These are phyloP conservation scores for Hypoxylon intermedium DNA, from an alignment of 495 filamentous ascomycete genomes.

Conservation along the genomic window DNA sequence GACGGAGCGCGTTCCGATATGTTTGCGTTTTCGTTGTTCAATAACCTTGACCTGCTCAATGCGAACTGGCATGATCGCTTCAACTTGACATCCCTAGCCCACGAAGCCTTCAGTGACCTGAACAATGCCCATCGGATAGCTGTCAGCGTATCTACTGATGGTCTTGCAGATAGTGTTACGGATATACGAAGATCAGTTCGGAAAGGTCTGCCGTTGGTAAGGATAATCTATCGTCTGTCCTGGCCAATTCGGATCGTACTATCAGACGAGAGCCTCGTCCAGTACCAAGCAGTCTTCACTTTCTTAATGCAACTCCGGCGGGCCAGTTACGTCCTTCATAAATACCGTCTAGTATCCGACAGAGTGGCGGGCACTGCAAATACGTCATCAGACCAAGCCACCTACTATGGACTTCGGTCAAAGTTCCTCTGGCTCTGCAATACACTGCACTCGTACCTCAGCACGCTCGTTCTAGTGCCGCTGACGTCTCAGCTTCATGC, in stretches of 20 bases:
- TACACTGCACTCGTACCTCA: conserved; percentile 75
- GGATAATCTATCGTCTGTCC: conserved; percentile 68
- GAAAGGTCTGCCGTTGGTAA: conserved; percentile 60
- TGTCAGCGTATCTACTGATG: conserved; percentile 57
- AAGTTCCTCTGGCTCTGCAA: conserved; percentile 82
- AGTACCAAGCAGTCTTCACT: conserved; percentile 74
- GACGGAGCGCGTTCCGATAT: conserved; percentile 68
- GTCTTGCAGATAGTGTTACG: conserved; percentile 39
- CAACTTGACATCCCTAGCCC: conserved; percentile 78
- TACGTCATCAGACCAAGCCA: conserved; percentile 46
- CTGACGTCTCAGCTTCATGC: conserved; percentile 59
- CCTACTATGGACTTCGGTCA: conserved; percentile 70
- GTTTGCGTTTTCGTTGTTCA: conserved; percentile 75
- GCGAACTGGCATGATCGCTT: conserved; percentile 82
- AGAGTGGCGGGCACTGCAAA: conserved; percentile 26
- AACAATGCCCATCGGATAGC: conserved; percentile 67
- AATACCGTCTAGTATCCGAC: conserved; percentile 55
- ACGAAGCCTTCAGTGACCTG: conserved; percentile 66
- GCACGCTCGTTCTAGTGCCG: conserved; percentile 70
- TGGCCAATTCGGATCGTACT: conserved; percentile 91
- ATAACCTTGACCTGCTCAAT: conserved; percentile 72
- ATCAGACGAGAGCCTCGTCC: conserved; percentile 61
- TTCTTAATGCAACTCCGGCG: conserved; percentile 80
- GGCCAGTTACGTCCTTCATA: conserved; percentile 71
- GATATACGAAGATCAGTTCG: conserved; percentile 54